These are phyloP conservation scores for Amanita thiersii DNA, from an alignment of 768 basidiomycete species.

Conservation along the genomic window DNA sequence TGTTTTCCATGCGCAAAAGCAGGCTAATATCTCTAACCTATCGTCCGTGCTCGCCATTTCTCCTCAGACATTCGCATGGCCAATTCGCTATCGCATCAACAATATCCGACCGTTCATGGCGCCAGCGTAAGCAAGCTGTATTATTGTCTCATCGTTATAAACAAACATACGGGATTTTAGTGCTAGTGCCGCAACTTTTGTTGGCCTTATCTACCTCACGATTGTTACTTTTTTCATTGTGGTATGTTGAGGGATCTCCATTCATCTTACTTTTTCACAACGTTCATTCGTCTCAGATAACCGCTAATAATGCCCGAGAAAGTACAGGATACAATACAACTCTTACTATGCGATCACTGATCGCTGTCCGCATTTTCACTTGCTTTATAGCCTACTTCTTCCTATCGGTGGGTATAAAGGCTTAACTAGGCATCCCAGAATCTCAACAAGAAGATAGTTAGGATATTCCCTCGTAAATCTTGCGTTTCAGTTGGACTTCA, in stretches of 20 bases:
- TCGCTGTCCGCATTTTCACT: constrained; percentile 22
- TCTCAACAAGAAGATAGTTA: constrained; percentile 23
- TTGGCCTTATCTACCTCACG: constrained; percentile 49
- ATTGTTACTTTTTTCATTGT: constrained; percentile 35
- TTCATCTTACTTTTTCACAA: not conserved
- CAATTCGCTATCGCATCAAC: constrained; percentile 36
- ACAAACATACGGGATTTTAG: constrained; percentile 18
- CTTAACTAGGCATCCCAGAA: not conserved
- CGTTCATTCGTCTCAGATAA: constrained; percentile 18
- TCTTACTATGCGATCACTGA: constrained; percentile 16
- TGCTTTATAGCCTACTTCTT: constrained; percentile 26
- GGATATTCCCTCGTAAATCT: constrained; percentile 52
- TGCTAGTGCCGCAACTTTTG: constrained; percentile 45
- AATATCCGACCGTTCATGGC: constrained; percentile 56
- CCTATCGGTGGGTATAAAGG: constrained; percentile 21
- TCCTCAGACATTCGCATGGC: constrained; percentile 40
- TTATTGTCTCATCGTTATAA: not conserved
- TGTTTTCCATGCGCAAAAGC: constrained; percentile 13
- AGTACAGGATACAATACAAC: constrained; percentile 24
- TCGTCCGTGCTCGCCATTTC: constrained; percentile 33
- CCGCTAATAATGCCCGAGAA: constrained; percentile 28
- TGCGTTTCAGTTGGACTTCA: constrained; percentile 53
- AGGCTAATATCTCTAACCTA: constrained; percentile 14
- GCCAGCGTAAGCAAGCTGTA: constrained; percentile 40
- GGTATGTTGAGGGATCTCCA: constrained; percentile 17